These are phyloP conservation scores for Sclerotinia minor DNA, from an alignment of 2,329 filamentous ascomycete genomes.

Conservation along the genomic window DNA sequence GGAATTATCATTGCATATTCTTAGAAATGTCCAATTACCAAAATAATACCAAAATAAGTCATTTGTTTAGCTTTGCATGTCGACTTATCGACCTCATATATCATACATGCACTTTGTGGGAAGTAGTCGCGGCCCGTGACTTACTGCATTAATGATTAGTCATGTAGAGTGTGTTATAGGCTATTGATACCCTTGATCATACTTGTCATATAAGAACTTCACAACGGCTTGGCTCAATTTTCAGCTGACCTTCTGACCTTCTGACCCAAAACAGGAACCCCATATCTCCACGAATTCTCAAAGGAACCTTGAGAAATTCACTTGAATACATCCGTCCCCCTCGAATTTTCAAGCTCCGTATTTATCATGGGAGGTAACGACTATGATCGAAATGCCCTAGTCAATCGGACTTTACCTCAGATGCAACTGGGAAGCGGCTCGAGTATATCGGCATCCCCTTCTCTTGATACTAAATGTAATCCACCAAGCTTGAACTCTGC, in stretches of 20 bases:
- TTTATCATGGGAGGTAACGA: slow-evolving; percentile 15
- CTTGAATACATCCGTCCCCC: neutral
- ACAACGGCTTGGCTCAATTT: neutral
- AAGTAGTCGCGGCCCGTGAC: neutral
- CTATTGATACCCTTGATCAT: neutral
- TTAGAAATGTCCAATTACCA: no score
- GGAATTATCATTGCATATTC: neutral
- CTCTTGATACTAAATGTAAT: neutral
- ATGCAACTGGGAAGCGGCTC: slow-evolving; percentile 19
- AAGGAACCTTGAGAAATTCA: neutral
- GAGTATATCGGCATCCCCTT: neutral
- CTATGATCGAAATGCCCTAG: slow-evolving; percentile 16
- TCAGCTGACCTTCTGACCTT: slow-evolving; percentile 1
- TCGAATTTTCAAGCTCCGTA: neutral
- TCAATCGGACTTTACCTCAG: slow-evolving; percentile 19
- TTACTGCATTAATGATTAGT: neutral
- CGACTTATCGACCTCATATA: neutral
- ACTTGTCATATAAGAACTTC: neutral
- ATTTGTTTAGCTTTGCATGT: no score
- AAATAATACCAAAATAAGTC: neutral
- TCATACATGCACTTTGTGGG: neutral
- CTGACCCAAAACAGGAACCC: neutral
- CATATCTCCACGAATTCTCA: neutral
- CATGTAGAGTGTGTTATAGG: neutral
- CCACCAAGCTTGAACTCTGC: neutral